Evolutionary conservation across 805 yeast species (phyloP), one percentile per base, ranked within the genome.

Genomic region (Candida dajiaensis): DNA sequence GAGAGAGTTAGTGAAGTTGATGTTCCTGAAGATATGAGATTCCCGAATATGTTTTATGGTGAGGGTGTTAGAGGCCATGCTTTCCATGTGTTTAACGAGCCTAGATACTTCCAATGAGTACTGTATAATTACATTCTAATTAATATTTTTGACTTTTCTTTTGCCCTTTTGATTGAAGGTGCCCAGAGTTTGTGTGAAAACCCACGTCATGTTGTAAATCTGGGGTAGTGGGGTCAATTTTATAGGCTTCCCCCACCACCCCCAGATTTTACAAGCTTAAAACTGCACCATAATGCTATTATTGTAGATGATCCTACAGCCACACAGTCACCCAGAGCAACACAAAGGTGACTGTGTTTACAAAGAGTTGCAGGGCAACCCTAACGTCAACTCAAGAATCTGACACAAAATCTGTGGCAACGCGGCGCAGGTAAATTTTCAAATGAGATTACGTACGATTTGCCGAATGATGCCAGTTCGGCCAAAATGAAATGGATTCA

Each of bases 21-120:
- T 20, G 82, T 87, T 18, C 77, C 78, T 19, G 76, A 73, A 47
- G 81, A 76, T 44, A 71, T 81, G 57, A 73, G 86, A 56, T 89
- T 89, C 78, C 98, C 98, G 2, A 66, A 68, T 8, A 68, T 77
- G 56, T 89, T 92, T 66, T 73, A 79, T 52, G 97, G 96, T 11
- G 90, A 86, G 26, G 99, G 99, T 41, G 90, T 89, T 21, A 79
- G 96, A 53, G 98, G 92, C 2, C 99, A 94, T 65, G 73, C 80
- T 53, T 94, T 85, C 72, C 98, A 94, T 64, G 99, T 94, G 1
- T 89, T 94, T 65, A 94, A 89, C 54, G 94, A 85, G 64, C 99
- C 99, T n/a, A 57, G 62, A 38, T 59, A 59, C 44, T 59, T 43
- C 31, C 38, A 37, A 22, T 50, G n/a, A n/a, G n/a, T n/a, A n/a